Evolutionary conservation across 257 asterid genomes (phyloP).

Genomic region (Solanum pennellii): DNA sequence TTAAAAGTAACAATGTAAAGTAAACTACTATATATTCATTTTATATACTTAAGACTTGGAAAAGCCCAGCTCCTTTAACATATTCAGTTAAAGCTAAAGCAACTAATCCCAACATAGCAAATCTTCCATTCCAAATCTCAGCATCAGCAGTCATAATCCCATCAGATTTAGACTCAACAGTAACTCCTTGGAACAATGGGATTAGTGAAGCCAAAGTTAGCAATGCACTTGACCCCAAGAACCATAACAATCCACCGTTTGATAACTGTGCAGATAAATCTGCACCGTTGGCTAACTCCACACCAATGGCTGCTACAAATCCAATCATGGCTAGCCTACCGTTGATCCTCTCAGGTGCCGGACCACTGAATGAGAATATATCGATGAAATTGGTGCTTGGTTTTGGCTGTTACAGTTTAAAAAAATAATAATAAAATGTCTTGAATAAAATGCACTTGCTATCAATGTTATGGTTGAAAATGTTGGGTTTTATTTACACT

Average conservation of each 20-base stretch:
- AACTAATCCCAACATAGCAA: constrained; percentile 78
- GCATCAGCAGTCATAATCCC: constrained; percentile 52
- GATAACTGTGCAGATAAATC: constrained; percentile 42
- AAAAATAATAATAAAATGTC: not conserved
- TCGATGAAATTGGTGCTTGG: constrained; percentile 30
- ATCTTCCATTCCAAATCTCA: constrained; percentile 76
- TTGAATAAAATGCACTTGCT: not conserved
- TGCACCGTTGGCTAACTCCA: constrained; percentile 49
- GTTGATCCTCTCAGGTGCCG: constrained; percentile 77
- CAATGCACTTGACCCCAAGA: constrained; percentile 34
- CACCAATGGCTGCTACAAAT: constrained; percentile 62
- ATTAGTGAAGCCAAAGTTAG: constrained; percentile 53
- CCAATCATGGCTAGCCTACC: constrained; percentile 84
- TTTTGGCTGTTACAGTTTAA: not conserved
- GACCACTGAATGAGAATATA: constrained; percentile 61
- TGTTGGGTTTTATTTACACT: no score
- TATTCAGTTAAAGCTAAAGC: constrained; percentile 78
- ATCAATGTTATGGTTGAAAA: not conserved
- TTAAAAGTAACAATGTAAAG: not conserved
- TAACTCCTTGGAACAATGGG: constrained; percentile 49
- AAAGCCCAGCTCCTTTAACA: constrained; percentile 54
- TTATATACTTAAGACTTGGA: not conserved
- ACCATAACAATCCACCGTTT: constrained; percentile 53
- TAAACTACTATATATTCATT: not conserved
- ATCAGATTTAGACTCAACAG: constrained; percentile 35